These are phyloP conservation scores for Pistacia integerrima DNA, from an alignment of 345 rosid genomes.

Conservation along the genomic window DNA sequence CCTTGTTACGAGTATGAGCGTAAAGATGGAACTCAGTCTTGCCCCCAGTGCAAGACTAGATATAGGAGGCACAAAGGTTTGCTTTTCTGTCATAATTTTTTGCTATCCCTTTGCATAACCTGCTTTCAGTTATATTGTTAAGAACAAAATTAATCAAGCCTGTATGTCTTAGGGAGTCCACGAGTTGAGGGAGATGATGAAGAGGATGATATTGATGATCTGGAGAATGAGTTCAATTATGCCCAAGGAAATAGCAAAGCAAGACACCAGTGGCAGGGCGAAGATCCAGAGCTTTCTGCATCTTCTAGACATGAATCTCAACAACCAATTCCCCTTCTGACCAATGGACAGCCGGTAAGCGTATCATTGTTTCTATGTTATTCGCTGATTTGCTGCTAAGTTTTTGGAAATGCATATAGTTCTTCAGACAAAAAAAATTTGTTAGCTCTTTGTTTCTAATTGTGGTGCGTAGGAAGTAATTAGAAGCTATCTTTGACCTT, in stretches of 20 bases:
- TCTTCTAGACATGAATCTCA: slow-evolving; percentile 93
- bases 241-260: slow-evolving; percentile 62
- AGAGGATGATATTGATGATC: slow-evolving; percentile 95
- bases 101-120: background rate
- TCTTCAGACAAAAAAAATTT: background rate
- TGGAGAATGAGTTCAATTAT: slow-evolving; percentile 92
- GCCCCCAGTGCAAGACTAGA: slow-evolving; percentile 99
- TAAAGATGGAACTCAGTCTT: slow-evolving; percentile 96
- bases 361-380: slow-evolving; percentile 6
- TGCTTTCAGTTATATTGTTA: background rate
- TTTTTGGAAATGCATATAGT: background rate
- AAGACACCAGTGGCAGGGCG: slow-evolving; percentile 81
- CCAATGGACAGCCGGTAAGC: slow-evolving; percentile 78
- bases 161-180: slow-evolving; percentile 67
- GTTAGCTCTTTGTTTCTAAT: background rate
- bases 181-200: slow-evolving; percentile 98
- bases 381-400: background rate
- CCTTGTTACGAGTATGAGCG: slow-evolving; percentile 99
- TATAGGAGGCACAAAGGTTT: slow-evolving; percentile 91
- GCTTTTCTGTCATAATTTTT: slow-evolving; percentile 6
- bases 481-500: background rate
- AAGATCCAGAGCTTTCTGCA: slow-evolving; percentile 76
- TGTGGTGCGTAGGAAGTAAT: background rate
- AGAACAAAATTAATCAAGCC: background rate
- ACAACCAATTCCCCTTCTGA: slow-evolving; percentile 89